Evolutionary conservation across 345 rosid genomes (phyloP), one percentile per base, ranked within the genome.

Genomic region (Geranium brycei): DNA sequence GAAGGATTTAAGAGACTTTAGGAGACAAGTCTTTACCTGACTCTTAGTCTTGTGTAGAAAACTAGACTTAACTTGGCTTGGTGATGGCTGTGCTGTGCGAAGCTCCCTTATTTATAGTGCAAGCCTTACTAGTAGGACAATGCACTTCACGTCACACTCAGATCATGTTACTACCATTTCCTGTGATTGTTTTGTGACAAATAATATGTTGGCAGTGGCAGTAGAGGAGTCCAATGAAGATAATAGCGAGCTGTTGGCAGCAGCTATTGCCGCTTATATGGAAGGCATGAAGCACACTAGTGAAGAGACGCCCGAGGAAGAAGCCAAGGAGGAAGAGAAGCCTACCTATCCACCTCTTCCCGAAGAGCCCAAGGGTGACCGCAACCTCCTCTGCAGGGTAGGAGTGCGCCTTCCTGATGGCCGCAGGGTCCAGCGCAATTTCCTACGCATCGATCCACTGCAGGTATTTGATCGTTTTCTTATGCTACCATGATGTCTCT

Each of bases 331-430:
- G 40, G 86, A 76, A 68, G 79, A 77, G 68, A 76, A 72, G 41
- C 78, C 86, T 47, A 62, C 74, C 17, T 95, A 79, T 71, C 99
- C 88, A 30, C 78, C 88, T 59, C 81, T 95, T n/a, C 91, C 90
- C n/a, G 91, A 87, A 75, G 97, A 95, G 76, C 93, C 97, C 17
- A 88, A 80, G 28, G 87, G 83, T 38, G 93, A 95, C 66, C 86
- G 85, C 62, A 83, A 78, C 63, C 72, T 85, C 19, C 71, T 84
- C 51, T 95, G 99, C 75, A 82, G 95, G 81, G 91, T 95, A 63
- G 97, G 97, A 66, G 75, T 95, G 35, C 95, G 99, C 69, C 85
- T 95, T 64, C 99, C 99, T 16, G 88, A 84, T 68, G 99, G 99
- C 51, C 89, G 78, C 62, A 88, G 96, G 75, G 75, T 80, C 62